phyloP scores from a whole-genome alignment of 1,284 basidiomycete species.

The Pisolithus thermaeus region DNA sequence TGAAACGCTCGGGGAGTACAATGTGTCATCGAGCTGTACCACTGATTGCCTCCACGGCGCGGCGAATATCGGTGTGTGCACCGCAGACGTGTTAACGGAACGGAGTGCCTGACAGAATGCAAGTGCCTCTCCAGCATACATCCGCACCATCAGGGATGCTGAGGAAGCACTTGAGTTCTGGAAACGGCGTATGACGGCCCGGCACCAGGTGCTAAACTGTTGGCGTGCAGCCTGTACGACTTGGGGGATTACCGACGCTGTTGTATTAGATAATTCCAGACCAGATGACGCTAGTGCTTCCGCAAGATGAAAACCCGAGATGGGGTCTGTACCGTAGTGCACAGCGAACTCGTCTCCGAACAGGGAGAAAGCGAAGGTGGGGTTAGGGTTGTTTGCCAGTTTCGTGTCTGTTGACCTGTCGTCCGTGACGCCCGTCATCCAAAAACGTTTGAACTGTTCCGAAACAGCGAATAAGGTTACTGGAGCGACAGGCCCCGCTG shows the following conservation, averaged over 20 bases:
- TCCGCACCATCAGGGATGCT: constrained; percentile 19
- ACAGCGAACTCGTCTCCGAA: constrained; percentile 37
- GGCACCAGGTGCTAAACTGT: constrained; percentile 24
- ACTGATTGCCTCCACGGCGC: constrained; percentile 32
- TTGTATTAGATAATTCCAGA: neutral
- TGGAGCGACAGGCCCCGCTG: constrained; percentile 33
- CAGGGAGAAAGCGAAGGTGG: constrained; percentile 39
- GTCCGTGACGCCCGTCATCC: constrained; percentile 40
- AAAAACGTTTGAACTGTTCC: constrained; percentile 32
- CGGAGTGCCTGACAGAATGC: constrained; percentile 27
- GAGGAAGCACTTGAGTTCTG: neutral
- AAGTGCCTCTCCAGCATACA: constrained; percentile 30
- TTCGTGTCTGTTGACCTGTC: neutral
- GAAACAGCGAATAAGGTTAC: constrained; percentile 15
- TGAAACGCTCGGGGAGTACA: constrained; percentile 25
- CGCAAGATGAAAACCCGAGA: constrained; percentile 38
- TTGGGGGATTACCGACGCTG: neutral
- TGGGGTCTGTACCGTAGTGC: constrained; percentile 44
- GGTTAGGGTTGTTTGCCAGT: constrained; percentile 32
- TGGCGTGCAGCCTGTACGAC: constrained; percentile 14
- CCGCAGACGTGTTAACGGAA: neutral
- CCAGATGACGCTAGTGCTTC: neutral
- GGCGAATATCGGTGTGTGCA: constrained; percentile 26
- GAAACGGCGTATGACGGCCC: constrained; percentile 13
- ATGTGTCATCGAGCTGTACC: constrained; percentile 30